Conservation (phyloP, 768 basidiomycete genomes). For the Lactarius deliciosus region DNA sequence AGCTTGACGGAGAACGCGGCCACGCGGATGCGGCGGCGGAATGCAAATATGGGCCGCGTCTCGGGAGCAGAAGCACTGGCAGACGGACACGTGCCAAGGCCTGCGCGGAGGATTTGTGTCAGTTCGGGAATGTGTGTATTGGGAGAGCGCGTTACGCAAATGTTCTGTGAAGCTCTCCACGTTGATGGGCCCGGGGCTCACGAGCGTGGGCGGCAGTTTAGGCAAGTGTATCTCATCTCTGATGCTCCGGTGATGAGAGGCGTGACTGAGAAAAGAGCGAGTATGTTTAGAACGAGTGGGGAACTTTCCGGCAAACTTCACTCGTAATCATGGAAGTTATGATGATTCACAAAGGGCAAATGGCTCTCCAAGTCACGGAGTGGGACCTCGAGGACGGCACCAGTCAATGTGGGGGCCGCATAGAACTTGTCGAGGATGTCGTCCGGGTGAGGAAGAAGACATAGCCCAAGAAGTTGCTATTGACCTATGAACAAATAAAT, state of each 20-base stretch:
- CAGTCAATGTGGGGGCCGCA: too few species aligned
- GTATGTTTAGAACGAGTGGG: background rate
- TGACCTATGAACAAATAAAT: background rate
- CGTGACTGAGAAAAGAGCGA: slow-evolving; percentile 32
- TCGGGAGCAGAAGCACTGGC: slow-evolving; percentile 44
- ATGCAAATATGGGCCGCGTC: slow-evolving; percentile 39
- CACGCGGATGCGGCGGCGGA: slow-evolving; percentile 53
- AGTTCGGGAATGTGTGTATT: too few species aligned
- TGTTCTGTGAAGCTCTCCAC: too few species aligned
- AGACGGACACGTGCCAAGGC: background rate
- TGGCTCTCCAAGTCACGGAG: too few species aligned
- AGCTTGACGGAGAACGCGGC: slow-evolving; percentile 36
- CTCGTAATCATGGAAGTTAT: slow-evolving; percentile 7
- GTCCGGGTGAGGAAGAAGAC: background rate
- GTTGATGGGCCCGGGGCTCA: too few species aligned
- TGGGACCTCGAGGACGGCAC: background rate
- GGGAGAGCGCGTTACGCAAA: too few species aligned
- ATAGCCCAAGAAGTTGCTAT: background rate
- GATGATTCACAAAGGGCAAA: background rate
- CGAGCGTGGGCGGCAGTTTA: too few species aligned
- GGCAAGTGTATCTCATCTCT: too few species aligned
- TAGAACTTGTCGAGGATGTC: slow-evolving; percentile 6
- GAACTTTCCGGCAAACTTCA: background rate
- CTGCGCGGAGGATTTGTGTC: background rate
- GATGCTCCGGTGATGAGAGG: too few species aligned